Conservation (phyloP, 176 grass and related monocot species). For the Luzula sylvatica region DNA sequence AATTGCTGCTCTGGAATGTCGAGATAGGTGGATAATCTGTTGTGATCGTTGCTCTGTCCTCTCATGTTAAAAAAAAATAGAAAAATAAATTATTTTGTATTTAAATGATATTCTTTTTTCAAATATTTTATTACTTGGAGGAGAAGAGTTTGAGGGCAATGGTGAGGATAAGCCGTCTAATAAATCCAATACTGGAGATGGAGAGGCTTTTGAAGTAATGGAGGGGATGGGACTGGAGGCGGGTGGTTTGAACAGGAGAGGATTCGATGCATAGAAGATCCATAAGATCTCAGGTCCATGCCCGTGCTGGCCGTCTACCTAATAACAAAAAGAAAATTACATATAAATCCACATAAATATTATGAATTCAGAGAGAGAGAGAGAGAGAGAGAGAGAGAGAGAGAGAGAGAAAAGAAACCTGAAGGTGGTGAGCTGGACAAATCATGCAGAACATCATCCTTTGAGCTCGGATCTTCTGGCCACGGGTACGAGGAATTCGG, state of each 20-base stretch:
- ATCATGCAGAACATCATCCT: slow-evolving; percentile 58
- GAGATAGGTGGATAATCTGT: slow-evolving; percentile 48
- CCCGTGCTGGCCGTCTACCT: slow-evolving; percentile 32
- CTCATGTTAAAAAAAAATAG: slow-evolving; percentile 23
- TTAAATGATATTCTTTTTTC: neutral
- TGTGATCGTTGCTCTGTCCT: too few species aligned
- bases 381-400: slow-evolving; percentile 12
- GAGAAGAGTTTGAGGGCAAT: slow-evolving; percentile 48
- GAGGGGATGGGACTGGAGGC: slow-evolving; percentile 28
- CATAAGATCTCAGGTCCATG: slow-evolving; percentile 57
- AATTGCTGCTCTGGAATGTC: slow-evolving; percentile 77
- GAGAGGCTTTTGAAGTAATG: slow-evolving; percentile 38
- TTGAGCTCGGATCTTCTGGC: too few species aligned
- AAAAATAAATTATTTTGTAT: too few species aligned
- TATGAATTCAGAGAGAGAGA: too few species aligned
- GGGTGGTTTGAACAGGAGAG: slow-evolving; percentile 42
- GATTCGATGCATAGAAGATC: slow-evolving; percentile 93
- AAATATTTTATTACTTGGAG: slow-evolving; percentile 31
- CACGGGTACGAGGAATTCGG: too few species aligned
- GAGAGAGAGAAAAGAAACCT: slow-evolving; percentile 52
- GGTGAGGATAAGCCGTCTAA: slow-evolving; percentile 69
- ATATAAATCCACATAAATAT: too few species aligned
- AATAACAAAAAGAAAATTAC: slow-evolving; percentile 8
- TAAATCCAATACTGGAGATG: slow-evolving; percentile 66
- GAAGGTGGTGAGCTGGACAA: slow-evolving; percentile 39